phyloP scores from a whole-genome alignment of 2,329 filamentous ascomycete species.

The Escovopsis weberi region DNA sequence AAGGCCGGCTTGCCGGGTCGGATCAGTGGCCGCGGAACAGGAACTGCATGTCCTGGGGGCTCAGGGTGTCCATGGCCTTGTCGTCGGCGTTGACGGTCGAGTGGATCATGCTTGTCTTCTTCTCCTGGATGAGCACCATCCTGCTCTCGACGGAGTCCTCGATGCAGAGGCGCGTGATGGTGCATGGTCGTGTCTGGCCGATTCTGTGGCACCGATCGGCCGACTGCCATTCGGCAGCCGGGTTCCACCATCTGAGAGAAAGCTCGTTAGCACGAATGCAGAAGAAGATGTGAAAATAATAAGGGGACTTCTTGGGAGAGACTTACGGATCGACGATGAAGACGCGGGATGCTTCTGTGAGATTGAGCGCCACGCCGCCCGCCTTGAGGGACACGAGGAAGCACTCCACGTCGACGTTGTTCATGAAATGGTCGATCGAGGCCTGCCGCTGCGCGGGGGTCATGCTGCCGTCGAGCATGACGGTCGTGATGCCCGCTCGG shows the following conservation, averaged over 20 bases:
- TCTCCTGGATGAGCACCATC: slow-evolving; percentile 92
- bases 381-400: slow-evolving; percentile 95
- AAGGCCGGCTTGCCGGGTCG: too few relatives aligned
- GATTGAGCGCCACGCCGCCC: slow-evolving; percentile 84
- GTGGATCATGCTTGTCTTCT: slow-evolving; percentile 97
- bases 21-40: slow-evolving; percentile 57
- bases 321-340: slow-evolving; percentile 90
- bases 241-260: slow-evolving; percentile 78
- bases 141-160: slow-evolving; percentile 94
- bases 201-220: slow-evolving; percentile 92
- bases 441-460: slow-evolving; percentile 84
- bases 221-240: slow-evolving; percentile 98
- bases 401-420: slow-evolving; percentile 81
- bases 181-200: slow-evolving; percentile 84
- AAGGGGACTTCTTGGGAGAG: too few relatives aligned
- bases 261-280: slow-evolving; percentile 3
- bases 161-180: slow-evolving; percentile 87
- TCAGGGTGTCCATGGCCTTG: slow-evolving; percentile 78
- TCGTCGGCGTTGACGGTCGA: slow-evolving; percentile 93
- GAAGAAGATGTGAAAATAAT: too few relatives aligned
- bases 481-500: slow-evolving; percentile 92
- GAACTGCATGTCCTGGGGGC: slow-evolving; percentile 87
- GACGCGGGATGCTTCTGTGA: slow-evolving; percentile 87
- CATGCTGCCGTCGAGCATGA: slow-evolving; percentile 98
- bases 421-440: slow-evolving; percentile 95